Conservation (phyloP, 2,329 filamentous ascomycete genomes). For the Chalara sp. region DNA sequence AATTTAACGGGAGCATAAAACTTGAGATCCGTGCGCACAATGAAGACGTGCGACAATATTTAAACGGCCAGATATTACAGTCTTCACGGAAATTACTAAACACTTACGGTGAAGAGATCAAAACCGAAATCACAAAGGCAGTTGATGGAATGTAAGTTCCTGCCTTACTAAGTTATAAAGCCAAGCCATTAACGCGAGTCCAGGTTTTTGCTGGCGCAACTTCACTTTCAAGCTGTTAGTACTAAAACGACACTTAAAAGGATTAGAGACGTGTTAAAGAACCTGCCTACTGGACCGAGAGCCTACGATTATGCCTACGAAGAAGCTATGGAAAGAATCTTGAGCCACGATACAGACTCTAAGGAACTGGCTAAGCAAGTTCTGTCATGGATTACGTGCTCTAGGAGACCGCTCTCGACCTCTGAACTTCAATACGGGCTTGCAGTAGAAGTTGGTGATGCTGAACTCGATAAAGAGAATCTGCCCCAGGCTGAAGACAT, state of each 20-base stretch:
- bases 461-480: constrained; percentile 28
- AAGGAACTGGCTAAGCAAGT: constrained; percentile 23
- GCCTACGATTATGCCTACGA: constrained; percentile 37
- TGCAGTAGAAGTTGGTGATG: constrained; percentile 26
- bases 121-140: constrained; percentile 12
- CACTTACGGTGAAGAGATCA: no score
- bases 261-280: no score
- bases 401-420: constrained; percentile 26
- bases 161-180: no score
- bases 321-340: constrained; percentile 35
- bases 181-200: no score
- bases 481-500: constrained; percentile 18
- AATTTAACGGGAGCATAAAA: constrained; percentile 11
- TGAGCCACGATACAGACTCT: constrained; percentile 24
- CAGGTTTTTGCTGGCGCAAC: no score
- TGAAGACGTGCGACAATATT: constrained; percentile 25
- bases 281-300: no score
- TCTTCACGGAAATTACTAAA: no score
- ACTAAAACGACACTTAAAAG: no score
- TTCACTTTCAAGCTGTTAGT: no score
- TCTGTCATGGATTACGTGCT: constrained; percentile 11
- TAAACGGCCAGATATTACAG: constrained; percentile 17
- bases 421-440: constrained; percentile 36
- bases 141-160: constrained; percentile 27
- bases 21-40: constrained; percentile 26